Base-by-base conservation (phyloP, 768 basidiomycete genomes). In the Russula brevipes region DNA sequence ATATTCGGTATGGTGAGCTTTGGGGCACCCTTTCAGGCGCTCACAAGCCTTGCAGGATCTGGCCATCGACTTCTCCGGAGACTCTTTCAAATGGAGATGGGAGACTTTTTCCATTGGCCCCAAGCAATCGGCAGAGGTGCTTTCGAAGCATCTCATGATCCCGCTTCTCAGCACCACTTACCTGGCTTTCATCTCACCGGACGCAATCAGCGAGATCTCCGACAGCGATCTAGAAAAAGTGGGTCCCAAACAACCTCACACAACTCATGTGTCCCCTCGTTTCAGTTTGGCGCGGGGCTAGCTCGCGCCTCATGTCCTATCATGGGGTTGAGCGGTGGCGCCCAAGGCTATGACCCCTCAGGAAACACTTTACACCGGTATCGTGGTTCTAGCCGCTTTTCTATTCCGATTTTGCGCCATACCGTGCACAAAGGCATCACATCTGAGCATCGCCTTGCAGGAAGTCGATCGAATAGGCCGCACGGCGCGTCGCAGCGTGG, bases 81-180 rank as follows among this genome's bases (percentile, higher is more conserved):
- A 80, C 30, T 71, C 74, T 9, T 87, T 89, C 74, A 85, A 82
- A 76, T 92, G 89, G 89, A 79, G 81, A 75, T 92, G 90, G 90
- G 88, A 91, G 73, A 81, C 85, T 16, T 82, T 79, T 72, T 81
- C 80, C 66, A 70, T 88, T 42, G 87, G 88, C 8, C 77, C 84
- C 71, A 85, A 79, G 72, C 68, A 73, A 38, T 87, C 89, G 41
- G 83, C 90, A 62, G 86, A 89, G 55, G 76, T 90, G 59, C 78
- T 92, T 56, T 91, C 90, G 64, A 86, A 80, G 66, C 90, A 92
- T 68, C 82, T 91, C 66, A 84, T 91, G 65, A 76, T 86, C 64
- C 90, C 90, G 7, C 78, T 91, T 63, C 85, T 92, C 70, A 89
- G 84, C 71, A 75, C 83, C 51, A 85, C 80, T 62, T 84, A 90